Conservation (phyloP, 2,329 filamentous ascomycete genomes). For the Alternaria longipes region DNA sequence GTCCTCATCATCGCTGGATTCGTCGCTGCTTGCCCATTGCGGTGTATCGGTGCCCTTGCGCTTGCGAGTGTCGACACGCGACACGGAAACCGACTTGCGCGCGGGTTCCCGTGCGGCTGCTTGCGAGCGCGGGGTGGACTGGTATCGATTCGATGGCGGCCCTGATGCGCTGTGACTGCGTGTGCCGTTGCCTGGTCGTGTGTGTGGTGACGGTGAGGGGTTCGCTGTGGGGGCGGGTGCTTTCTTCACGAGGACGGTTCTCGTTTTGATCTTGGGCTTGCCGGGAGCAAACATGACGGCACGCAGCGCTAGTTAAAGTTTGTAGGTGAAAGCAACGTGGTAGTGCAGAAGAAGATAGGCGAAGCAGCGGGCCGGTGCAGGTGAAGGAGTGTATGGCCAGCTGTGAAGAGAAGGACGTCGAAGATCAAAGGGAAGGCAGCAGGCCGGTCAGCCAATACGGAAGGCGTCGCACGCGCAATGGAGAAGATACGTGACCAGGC, state of each 20-base stretch:
- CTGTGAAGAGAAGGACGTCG: slow-evolving; percentile 17
- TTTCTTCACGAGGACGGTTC: slow-evolving; percentile 45
- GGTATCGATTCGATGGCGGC: slow-evolving; percentile 41
- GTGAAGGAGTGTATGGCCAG: slow-evolving; percentile 25
- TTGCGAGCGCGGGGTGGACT: slow-evolving; percentile 28
- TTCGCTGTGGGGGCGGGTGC: slow-evolving; percentile 24
- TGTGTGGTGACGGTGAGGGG: slow-evolving; percentile 22
- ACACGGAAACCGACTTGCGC: slow-evolving; percentile 40
- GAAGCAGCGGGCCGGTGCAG: slow-evolving; percentile 17
- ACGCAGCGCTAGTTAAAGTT: slow-evolving; percentile 11
- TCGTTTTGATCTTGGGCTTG: slow-evolving; percentile 47
- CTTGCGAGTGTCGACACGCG: slow-evolving; percentile 40
- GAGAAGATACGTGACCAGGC: slow-evolving; percentile 25
- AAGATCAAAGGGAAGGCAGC: slow-evolving; percentile 22
- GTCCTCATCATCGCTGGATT: slow-evolving; percentile 40
- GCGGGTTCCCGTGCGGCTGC: slow-evolving; percentile 27
- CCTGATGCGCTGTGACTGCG: slow-evolving; percentile 28
- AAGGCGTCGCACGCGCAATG: slow-evolving; percentile 23
- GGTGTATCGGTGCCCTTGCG: slow-evolving; percentile 48
- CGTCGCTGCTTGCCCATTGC: slow-evolving; percentile 46
- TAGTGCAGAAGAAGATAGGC: slow-evolving; percentile 2
- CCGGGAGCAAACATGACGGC: slow-evolving; percentile 41
- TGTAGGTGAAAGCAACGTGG: slow-evolving; percentile 3
- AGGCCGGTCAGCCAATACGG: slow-evolving; percentile 28
- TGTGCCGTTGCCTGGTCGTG: slow-evolving; percentile 14